Evolutionary conservation across 140 eudicot genomes (phyloP).

Genomic region (Erigeron philadelphicus): DNA sequence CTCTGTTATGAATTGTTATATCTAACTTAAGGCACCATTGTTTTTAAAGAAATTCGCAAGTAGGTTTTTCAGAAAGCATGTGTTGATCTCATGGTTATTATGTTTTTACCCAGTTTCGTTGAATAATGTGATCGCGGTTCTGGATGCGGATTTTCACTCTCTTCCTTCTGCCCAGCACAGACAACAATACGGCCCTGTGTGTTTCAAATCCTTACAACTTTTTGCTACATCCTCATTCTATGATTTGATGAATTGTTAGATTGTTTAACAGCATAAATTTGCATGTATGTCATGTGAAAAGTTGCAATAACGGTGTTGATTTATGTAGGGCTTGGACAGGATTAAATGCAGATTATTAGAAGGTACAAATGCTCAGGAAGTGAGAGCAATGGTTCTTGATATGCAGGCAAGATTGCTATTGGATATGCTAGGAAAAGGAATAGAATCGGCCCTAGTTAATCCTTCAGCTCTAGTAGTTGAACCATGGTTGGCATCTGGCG

Average conservation of each 20-base stretch:
- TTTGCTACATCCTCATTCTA: background rate
- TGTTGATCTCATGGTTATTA: slow-evolving; percentile 22
- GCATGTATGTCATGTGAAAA: background rate
- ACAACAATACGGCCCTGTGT: slow-evolving; percentile 95
- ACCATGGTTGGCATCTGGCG: slow-evolving; percentile 93
- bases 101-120: slow-evolving; percentile 58
- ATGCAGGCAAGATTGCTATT: slow-evolving; percentile 95
- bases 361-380: slow-evolving; percentile 97
- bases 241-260: background rate
- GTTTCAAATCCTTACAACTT: slow-evolving; percentile 32
- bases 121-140: slow-evolving; percentile 89
- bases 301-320: slow-evolving; percentile 19
- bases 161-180: slow-evolving; percentile 95
- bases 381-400: slow-evolving; percentile 98
- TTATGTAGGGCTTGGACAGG: slow-evolving; percentile 80
- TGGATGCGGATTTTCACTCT: slow-evolving; percentile 98
- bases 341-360: slow-evolving; percentile 93
- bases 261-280: background rate
- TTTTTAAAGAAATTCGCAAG: background rate
- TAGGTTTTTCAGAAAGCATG: slow-evolving; percentile 11
- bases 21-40: background rate
- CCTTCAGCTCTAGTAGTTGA: slow-evolving; percentile 85
- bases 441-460: slow-evolving; percentile 91
- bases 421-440: slow-evolving; percentile 98
- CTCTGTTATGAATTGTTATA: background rate